Base-by-base conservation (phyloP, 1,139 yeast species). In the Blastobotrys apis region DNA sequence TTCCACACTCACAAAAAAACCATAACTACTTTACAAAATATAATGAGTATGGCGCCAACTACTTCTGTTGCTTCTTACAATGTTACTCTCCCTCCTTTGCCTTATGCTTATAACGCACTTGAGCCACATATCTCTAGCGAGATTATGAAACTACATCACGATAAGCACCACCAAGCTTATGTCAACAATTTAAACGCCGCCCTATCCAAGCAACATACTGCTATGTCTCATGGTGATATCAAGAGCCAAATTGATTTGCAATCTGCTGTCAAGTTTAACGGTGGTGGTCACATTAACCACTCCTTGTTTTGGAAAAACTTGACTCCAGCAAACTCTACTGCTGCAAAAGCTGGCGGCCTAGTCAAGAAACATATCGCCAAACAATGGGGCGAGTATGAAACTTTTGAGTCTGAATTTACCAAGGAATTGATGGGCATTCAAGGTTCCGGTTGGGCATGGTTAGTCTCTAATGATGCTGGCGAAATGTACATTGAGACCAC, bases 101-200 rank as follows among this genome's bases (percentile, higher is more conserved):
- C 52, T 17, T 49, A 49, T 36, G 42, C 43, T 12, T 49, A 49
- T 26, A 36, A 47, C 39, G 53, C 90, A 17, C 74, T 88, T 50
- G 97, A 88, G 71, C 97, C 97, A 47, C 77, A 72, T 69, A 86
- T 88, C 58, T 80, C 94, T 35, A 94, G 86, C 41, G 77, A 84
- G 62, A 87, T 88, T 69, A 88, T 86, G 69, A 94, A 85, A 40
- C 54, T 66, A 44, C 97, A 88, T 72, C 83, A 88, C 75, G 73
- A 80, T 56, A 87, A 87, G 72, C 97, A 88, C 69, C 96, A 88
- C 68, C 94, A 85, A 68, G 84, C 95, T 29, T 88, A 88, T 60
- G 95, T 86, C 57, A 84, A 75, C 62, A 94, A 94, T 43, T 84
- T 80, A 71, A 88, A 88, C 70, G 69, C 80, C 34, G 87, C 95